Conservation (phyloP, 257 asterid genomes). For the Nicotiana knightiana region DNA sequence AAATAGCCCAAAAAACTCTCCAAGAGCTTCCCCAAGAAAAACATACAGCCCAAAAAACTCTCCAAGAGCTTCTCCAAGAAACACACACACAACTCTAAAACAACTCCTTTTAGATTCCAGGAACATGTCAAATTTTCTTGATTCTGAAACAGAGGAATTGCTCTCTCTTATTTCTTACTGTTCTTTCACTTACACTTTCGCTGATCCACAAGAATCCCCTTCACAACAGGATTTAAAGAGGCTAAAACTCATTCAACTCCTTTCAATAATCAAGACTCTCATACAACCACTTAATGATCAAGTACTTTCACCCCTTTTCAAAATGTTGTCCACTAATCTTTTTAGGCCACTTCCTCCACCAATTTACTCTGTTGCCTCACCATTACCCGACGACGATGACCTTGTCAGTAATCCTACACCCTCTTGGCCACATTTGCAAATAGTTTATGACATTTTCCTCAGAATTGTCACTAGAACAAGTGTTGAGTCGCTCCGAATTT, state of each 20-base stretch:
- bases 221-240: slow-evolving; percentile 54
- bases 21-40: slow-evolving; percentile 2
- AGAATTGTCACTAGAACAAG: slow-evolving; percentile 30
- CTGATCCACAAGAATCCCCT: slow-evolving; percentile 59
- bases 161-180: slow-evolving; percentile 47
- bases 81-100: slow-evolving; percentile 38
- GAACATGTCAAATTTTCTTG: slow-evolving; percentile 20
- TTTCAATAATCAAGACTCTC: slow-evolving; percentile 33
- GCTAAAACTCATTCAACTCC: slow-evolving; percentile 48
- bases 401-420: slow-evolving; percentile 34
- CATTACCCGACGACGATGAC: slow-evolving; percentile 64
- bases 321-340: slow-evolving; percentile 54
- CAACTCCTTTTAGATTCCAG: slow-evolving; percentile 56
- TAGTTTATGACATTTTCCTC: slow-evolving; percentile 64
- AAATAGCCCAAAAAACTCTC: slow-evolving; percentile 34
- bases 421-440: slow-evolving; percentile 65
- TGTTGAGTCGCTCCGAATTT: slow-evolving; percentile 24
- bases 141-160: slow-evolving; percentile 32
- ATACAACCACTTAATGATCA: slow-evolving; percentile 24
- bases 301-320: slow-evolving; percentile 42
- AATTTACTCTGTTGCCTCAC: slow-evolving; percentile 21
- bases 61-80: slow-evolving; percentile 27
- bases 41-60: not conserved
- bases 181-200: slow-evolving; percentile 42
- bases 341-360: slow-evolving; percentile 65